Percentiles rank a stretch among this genome's conserved stretches.
phyloP scores from a whole-genome alignment of 2,329 filamentous ascomycete species.

The Catunica adiposa region DNA sequence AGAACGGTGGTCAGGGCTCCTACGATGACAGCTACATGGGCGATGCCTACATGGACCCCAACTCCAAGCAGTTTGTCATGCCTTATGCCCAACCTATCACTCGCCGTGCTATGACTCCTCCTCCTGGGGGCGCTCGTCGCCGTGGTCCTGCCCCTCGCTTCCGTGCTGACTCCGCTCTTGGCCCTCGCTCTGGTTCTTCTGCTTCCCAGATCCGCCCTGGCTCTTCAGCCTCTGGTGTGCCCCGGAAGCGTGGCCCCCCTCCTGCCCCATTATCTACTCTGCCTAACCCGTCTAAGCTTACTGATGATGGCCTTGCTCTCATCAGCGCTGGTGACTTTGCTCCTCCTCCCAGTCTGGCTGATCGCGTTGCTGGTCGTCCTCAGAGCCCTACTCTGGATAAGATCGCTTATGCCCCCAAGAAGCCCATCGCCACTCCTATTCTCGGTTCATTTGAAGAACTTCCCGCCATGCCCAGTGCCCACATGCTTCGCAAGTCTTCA shows the following conservation, averaged over 20 bases:
- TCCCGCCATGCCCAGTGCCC: conserved; percentile 70
- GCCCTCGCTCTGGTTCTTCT: conserved; percentile 21
- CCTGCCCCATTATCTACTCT: conserved; percentile 58
- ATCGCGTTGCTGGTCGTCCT: conserved; percentile 52
- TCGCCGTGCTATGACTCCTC: conserved; percentile 90
- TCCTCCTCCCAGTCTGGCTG: conserved; percentile 50
- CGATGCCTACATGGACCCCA: conserved; percentile 54
- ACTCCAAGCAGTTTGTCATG: conserved; percentile 56
- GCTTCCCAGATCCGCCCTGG: conserved; percentile 32
- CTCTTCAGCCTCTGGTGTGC: conserved; percentile 42
- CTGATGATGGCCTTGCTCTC: conserved; percentile 61
- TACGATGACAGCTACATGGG: conserved; percentile 52
- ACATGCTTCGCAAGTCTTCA: conserved; percentile 57
- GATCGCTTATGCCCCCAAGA: conserved; percentile 56
- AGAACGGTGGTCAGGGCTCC: conserved; percentile 27
- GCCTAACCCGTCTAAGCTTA: conserved; percentile 72
- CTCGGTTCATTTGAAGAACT: conserved; percentile 78
- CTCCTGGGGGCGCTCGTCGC: conserved; percentile 42
- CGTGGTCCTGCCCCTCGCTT: conserved; percentile 25
- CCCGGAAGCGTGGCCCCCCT: conserved; percentile 34
- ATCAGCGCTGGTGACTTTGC: conserved; percentile 65
- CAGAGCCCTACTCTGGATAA: conserved; percentile 48
- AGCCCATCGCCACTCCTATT: conserved; percentile 62
- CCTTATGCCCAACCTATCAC: conserved; percentile 72
- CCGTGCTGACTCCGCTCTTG: conserved; percentile 11